Evolutionary conservation across 306 rosid genomes (phyloP), one percentile per base, ranked within the genome.

Genomic region (Pterocarpus macrocarpus): DNA sequence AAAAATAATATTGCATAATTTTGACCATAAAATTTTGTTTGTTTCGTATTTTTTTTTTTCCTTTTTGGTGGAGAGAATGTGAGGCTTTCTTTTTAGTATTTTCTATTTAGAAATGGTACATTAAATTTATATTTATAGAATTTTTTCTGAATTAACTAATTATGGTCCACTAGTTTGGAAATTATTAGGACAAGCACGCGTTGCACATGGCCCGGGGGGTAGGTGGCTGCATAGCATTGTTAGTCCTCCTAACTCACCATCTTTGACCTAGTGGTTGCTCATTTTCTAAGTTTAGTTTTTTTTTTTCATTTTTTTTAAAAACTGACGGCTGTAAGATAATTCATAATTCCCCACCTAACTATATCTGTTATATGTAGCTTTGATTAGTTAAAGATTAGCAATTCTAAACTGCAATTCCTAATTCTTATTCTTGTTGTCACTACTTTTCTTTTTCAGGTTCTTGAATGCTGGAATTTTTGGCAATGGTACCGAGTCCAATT

Each of bases 401-500:
- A 41, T 69, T 15, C 9, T 30, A 30, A 58, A 44, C 5, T 8
- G 1, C 4, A 2, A 3, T 1, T 56, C 45, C 35, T 41, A 15
- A 63, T 22, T 81, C 32, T 52, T 35, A 39, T 52, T 3, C 0
- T 50, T 63, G 11, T 55, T 41, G 16, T 12, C 16, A 14, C 9
- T 15, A 14, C 4, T 35, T 50, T 1, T 7, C 64, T 30, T 12
- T 33, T 88, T 28, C 83, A 93, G 98, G 82, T 92, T 95, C 56
- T 86, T 95, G 91, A 95, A 95, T 14, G 94, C 97, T 82, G 98
- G 98, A 45, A 90, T 95, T 43, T 92, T 92, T 69, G 97, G 98
- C 68, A 84, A 79, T 17, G 91, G 94, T 4, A 90, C 89, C 15
- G 97, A 92, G 55, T 56, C 97, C 0, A 76, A 82, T 9, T 94